Base-by-base conservation (phyloP, 306 rosid genomes). In the Sicyos edulis region DNA sequence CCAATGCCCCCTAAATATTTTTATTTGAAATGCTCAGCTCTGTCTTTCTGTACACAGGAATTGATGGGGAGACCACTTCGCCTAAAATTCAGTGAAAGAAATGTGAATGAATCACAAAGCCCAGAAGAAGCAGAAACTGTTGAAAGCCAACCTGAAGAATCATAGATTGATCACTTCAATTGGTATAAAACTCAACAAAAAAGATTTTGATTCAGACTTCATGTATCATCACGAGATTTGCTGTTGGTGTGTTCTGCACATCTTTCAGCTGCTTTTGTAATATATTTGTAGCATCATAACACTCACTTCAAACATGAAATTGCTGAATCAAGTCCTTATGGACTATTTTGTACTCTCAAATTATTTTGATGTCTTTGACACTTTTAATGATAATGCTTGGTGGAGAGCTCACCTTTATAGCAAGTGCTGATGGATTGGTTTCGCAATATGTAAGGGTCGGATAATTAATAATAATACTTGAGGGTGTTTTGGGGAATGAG, bases 51-150 rank as follows among this genome's bases (percentile, higher is more conserved):
- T 73, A 63, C 63, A 76, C 72, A 93, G 97, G 98, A 87, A 74
- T 76, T 90, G 78, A 82, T 86, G 96, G 96, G 87, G 8, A 79
- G 98, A 51, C 87, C 95, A 13, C 79, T 93, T 78, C 91, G 78
- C 37, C 79, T 93, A 47, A 88, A 86, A 78, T 76, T 88, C 45
- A 90, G 97, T 69, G 87, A 78, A 78, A 90, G 66, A 68, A 88
- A 54, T 56, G 84, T 57, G 20, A 71, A 74, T 40, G 83, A 82
- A 79, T 72, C 85, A 83, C 85, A 29, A 58, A 80, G 52, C 76
- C 83, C 79, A 66, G 66, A 80, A 70, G 86, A 75, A n/a, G n/a
- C n/a, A 47, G 88, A 89, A 73, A 74, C 60, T 15, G 74, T 24
- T 42, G 76, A 70, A 34, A 63, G 51, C 49, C 49, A 51, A 51